Conservation (phyloP, 2,329 filamentous ascomycete genomes). For the Colletotrichum plurivorum region DNA sequence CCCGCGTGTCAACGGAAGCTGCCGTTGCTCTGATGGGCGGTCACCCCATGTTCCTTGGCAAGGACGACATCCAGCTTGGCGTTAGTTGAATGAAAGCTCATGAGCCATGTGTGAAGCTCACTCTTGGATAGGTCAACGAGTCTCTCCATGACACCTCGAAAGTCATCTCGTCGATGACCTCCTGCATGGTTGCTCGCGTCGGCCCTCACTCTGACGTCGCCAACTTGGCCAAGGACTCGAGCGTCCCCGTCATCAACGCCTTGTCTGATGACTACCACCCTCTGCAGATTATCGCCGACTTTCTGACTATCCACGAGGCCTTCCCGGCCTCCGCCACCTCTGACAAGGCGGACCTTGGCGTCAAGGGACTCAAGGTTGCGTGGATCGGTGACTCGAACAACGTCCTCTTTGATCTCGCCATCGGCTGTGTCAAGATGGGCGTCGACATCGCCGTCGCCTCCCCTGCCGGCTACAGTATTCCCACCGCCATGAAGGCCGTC, state of each 20-base stretch:
- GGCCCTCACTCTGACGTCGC: constrained; percentile 82
- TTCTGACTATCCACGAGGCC: constrained; percentile 88
- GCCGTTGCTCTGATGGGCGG: constrained; percentile 91
- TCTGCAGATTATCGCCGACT: constrained; percentile 94
- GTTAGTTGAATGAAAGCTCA: constrained; percentile 61
- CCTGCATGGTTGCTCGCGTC: constrained; percentile 85
- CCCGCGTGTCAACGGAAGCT: constrained; percentile 92
- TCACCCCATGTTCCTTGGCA: constrained; percentile 96
- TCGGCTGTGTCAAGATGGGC: constrained; percentile 88
- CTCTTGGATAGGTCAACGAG: constrained; percentile 80
- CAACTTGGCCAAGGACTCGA: constrained; percentile 78
- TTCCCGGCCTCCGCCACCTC: constrained; percentile 66
- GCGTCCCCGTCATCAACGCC: constrained; percentile 87
- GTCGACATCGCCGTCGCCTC: constrained; percentile 90
- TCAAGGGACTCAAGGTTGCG: constrained; percentile 89
- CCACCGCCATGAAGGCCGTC: constrained; percentile 78
- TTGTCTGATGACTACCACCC: constrained; percentile 94
- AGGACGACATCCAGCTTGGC: constrained; percentile 95
- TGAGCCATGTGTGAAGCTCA: constrained; percentile 10
- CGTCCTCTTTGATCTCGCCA: constrained; percentile 93
- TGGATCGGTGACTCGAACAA: constrained; percentile 99
- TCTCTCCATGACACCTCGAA: constrained; percentile 92
- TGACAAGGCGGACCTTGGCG: constrained; percentile 66
- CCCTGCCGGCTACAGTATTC: constrained; percentile 87
- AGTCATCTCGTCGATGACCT: constrained; percentile 95